Evolutionary conservation across 2,329 filamentous ascomycete species (phyloP).

Genomic region (Colletotrichum tabaci): DNA sequence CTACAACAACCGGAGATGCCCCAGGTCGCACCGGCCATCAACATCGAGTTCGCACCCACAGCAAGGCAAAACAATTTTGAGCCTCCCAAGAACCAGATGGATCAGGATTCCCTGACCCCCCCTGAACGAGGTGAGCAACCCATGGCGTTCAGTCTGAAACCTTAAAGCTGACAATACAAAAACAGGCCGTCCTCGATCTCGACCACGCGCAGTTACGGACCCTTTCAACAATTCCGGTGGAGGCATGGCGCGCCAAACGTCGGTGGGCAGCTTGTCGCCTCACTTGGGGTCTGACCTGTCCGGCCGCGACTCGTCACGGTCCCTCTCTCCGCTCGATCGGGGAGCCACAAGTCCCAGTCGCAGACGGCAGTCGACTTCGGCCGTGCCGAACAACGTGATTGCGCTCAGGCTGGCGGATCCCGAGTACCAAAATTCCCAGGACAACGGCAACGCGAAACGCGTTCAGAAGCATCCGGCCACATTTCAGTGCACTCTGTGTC

Average conservation of each 20-base stretch:
- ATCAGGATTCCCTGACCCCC: constrained; percentile 86
- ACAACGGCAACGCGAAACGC: constrained; percentile 78
- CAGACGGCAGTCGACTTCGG: constrained; percentile 75
- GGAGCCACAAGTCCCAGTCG: constrained; percentile 63
- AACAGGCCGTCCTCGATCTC: constrained; percentile 63
- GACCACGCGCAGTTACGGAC: constrained; percentile 72
- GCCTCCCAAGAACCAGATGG: constrained; percentile 74
- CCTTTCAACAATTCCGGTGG: constrained; percentile 68
- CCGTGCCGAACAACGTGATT: constrained; percentile 75
- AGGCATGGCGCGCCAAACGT: constrained; percentile 57
- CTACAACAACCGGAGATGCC: constrained; percentile 73
- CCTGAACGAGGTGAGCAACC: constrained; percentile 74
- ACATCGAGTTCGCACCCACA: constrained; percentile 90
- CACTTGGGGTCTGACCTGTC: constrained; percentile 62
- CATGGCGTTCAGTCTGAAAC: not conserved
- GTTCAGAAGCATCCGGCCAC: constrained; percentile 98
- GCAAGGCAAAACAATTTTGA: constrained; percentile 77
- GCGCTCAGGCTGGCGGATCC: constrained; percentile 94
- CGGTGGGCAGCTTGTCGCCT: constrained; percentile 63
- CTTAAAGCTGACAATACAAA: constrained; percentile 43
- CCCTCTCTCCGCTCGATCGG: constrained; percentile 72
- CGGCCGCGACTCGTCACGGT: constrained; percentile 65
- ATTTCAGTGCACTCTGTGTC: constrained; percentile 93
- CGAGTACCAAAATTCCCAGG: constrained; percentile 79
- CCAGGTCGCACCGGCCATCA: constrained; percentile 93